Evolutionary conservation across 2,329 filamentous ascomycete genomes (phyloP).

Genomic region (Calonectria leucothoes): DNA sequence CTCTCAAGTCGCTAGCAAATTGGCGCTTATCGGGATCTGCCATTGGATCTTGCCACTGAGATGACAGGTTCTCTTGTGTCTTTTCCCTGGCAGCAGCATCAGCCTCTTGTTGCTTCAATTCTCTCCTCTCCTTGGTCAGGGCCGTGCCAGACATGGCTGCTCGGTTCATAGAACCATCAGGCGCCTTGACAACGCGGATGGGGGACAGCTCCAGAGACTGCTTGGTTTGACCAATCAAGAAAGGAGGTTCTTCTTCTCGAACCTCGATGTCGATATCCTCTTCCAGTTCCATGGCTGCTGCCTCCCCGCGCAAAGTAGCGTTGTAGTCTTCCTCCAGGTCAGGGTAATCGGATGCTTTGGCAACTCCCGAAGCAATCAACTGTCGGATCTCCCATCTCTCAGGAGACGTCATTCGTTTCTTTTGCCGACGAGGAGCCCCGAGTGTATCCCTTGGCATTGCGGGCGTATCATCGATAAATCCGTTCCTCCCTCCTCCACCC

Average conservation of each 20-base stretch:
- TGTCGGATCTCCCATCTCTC: constrained; percentile 98
- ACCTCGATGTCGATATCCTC: constrained; percentile 98
- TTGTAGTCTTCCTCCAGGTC: constrained; percentile 96
- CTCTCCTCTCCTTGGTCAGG: constrained; percentile 89
- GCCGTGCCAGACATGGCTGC: constrained; percentile 94
- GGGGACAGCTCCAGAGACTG: constrained; percentile 95
- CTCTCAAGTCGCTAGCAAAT: constrained; percentile 89
- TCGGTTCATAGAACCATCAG: constrained; percentile 96
- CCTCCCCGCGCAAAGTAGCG: constrained; percentile 85
- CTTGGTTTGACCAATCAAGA: constrained; percentile 95
- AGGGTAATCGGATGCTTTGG: constrained; percentile 92
- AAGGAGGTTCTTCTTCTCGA: constrained; percentile 94
- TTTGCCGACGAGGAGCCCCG: constrained; percentile 66
- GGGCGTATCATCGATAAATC: constrained; percentile 60
- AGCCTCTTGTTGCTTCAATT: constrained; percentile 87
- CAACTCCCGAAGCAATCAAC: constrained; percentile 93
- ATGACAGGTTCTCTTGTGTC: constrained; percentile 83
- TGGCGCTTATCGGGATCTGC: constrained; percentile 84
- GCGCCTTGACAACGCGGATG: constrained; percentile 96
- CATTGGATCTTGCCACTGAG: constrained; percentile 99
- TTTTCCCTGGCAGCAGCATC: constrained; percentile 81
- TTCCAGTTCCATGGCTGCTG: constrained; percentile 89
- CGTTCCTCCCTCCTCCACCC: constrained; percentile 71
- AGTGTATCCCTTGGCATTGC: constrained; percentile 52
- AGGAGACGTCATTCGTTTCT: constrained; percentile 95